These are phyloP conservation scores for Cutaneotrichosporon cutaneum DNA, from an alignment of 1,284 basidiomycete genomes.

Conservation along the genomic window DNA sequence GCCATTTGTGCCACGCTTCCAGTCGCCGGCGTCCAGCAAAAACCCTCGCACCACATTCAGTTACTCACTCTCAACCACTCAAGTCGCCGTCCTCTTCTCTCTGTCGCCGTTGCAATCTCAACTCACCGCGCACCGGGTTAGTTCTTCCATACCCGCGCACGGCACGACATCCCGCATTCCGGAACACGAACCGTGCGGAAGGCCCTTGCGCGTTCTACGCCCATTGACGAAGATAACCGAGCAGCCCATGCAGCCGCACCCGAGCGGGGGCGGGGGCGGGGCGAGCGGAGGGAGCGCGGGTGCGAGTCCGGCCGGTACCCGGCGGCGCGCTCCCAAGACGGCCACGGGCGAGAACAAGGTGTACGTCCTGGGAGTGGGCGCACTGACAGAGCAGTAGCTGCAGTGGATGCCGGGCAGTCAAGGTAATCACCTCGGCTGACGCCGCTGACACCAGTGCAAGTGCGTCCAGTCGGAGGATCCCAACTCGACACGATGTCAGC, in stretches of 20 bases:
- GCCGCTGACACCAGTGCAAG: conserved; percentile 23
- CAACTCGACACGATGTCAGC: conserved; percentile 18
- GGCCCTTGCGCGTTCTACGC: neutral
- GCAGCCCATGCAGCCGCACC: neutral
- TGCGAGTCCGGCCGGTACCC: neutral
- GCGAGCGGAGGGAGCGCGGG: neutral
- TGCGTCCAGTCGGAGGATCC: conserved; percentile 21
- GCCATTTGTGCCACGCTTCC: too few relatives aligned
- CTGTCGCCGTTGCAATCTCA: neutral
- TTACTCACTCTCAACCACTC: neutral
- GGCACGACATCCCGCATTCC: neutral
- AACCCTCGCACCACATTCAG: neutral
- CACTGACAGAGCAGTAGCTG: conserved; percentile 21
- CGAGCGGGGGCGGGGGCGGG: neutral
- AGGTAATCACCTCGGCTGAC: conserved; percentile 9
- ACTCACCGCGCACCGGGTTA: neutral
- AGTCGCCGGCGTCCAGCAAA: neutral
- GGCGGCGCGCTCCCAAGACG: conserved; percentile 7
- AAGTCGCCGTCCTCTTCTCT: neutral
- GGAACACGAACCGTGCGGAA: neutral
- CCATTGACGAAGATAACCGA: neutral
- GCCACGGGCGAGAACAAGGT: conserved; percentile 11
- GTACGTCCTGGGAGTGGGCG: neutral
- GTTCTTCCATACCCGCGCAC: neutral
- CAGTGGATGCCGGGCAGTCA: conserved; percentile 21